phyloP scores from a whole-genome alignment of 106 monocot genomes.

The Iris macrosiphon region DNA sequence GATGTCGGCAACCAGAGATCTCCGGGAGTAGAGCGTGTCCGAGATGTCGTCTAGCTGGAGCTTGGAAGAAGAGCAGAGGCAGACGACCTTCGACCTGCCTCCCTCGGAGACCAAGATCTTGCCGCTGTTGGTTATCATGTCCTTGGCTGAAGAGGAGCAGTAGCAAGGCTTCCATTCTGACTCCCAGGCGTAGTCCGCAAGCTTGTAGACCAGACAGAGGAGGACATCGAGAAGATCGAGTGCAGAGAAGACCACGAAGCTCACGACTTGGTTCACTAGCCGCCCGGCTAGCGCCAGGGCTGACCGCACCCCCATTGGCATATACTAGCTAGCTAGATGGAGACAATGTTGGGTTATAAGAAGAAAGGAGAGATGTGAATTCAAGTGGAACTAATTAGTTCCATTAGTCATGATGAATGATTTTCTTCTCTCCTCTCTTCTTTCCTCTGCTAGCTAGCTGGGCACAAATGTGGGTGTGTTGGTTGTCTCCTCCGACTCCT shows the following conservation, averaged over 20 bases:
- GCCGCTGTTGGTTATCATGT: slow-evolving; percentile 10
- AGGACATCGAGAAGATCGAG: slow-evolving; percentile 15
- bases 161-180: slow-evolving; percentile 29
- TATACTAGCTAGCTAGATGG: too few species aligned
- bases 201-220: slow-evolving; percentile 20
- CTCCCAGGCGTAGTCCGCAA: slow-evolving; percentile 12
- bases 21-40: slow-evolving; percentile 72
- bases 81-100: slow-evolving; percentile 37
- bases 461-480: too few species aligned
- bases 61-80: slow-evolving; percentile 42
- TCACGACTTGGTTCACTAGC: slow-evolving; percentile 48
- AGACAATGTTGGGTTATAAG: too few species aligned
- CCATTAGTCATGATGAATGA: too few species aligned
- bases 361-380: too few species aligned
- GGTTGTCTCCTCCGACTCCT: too few species aligned
- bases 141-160: slow-evolving; percentile 11
- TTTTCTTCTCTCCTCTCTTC: too few species aligned
- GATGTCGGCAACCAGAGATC: slow-evolving; percentile 48
- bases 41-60: slow-evolving; percentile 88
- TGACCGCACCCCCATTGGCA: not conserved
- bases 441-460: too few species aligned
- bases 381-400: too few species aligned
- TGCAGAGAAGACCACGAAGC: slow-evolving; percentile 43
- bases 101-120: slow-evolving; percentile 1
- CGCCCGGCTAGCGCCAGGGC: slow-evolving; percentile 14